Conservation (phyloP, 106 monocot genomes). For the Dendrobium catenatum region DNA sequence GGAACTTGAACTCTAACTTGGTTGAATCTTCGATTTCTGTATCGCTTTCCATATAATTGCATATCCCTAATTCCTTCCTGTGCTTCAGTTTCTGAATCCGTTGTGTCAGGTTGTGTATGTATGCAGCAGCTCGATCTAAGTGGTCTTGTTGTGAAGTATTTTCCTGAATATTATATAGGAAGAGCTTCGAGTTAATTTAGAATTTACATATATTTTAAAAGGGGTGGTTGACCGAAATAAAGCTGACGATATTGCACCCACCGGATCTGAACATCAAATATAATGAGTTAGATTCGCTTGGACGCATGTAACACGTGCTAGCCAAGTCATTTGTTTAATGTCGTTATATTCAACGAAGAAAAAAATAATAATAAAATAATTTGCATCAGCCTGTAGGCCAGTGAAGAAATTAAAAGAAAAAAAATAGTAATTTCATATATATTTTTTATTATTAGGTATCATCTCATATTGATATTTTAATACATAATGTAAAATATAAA, state of each 20-base stretch:
- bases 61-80: conserved; percentile 5
- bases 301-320: not conserved
- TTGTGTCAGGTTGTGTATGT: conserved; percentile 29
- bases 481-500: too few relatives aligned
- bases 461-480: too few relatives aligned
- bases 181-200: not conserved
- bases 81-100: conserved; percentile 35
- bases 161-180: conserved; percentile 6
- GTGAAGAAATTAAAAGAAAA: too few relatives aligned
- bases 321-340: not conserved
- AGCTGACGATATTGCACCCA: too few relatives aligned
- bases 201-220: not conserved
- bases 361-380: too few relatives aligned
- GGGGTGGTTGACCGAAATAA: not conserved
- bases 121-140: conserved; percentile 29
- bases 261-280: too few relatives aligned
- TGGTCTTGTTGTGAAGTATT: conserved; percentile 20
- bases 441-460: too few relatives aligned
- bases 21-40: not conserved
- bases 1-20: conserved; percentile 15
- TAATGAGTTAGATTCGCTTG: not conserved
- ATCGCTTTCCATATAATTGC: not conserved
- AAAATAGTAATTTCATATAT: too few relatives aligned
- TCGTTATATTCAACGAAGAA: too few relatives aligned
- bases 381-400: too few relatives aligned